phyloP scores from a whole-genome alignment of 169 alveolate species.

The Cyclospora cayetanensis region DNA sequence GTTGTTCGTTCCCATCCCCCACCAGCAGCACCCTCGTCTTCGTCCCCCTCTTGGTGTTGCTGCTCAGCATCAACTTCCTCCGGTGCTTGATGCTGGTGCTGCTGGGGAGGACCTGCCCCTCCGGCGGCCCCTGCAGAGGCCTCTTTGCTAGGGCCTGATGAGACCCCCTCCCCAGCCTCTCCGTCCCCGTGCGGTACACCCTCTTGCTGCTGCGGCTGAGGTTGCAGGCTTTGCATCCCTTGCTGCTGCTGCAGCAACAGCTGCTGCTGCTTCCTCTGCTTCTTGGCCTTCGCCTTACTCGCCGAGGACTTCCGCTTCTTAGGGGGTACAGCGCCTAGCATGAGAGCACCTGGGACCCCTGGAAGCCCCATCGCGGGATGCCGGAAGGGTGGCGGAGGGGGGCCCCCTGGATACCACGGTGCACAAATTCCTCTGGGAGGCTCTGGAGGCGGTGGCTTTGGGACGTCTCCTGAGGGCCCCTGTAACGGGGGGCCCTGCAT shows the following conservation, averaged over 20 bases:
- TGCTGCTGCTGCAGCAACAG: not conserved
- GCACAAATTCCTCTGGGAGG: conserved; percentile 4
- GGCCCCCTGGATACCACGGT: conserved; percentile 10
- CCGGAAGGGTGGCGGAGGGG: conserved; percentile 36
- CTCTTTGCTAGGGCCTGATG: too few species aligned
- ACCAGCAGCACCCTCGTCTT: not conserved
- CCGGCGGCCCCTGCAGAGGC: too few species aligned
- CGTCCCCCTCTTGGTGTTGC: not conserved
- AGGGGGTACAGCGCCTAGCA: not conserved
- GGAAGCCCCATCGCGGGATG: conserved; percentile 23
- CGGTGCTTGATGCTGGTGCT: not conserved
- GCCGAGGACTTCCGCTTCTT: conserved; percentile 15
- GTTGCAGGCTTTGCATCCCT: too few species aligned
- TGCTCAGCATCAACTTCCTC: not conserved
- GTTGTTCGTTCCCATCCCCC: conserved; percentile 53
- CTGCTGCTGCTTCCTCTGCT: conserved; percentile 45
- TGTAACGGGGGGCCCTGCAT: conserved; percentile 44
- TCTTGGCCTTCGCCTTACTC: conserved; percentile 43
- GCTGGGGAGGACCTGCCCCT: conserved; percentile 20
- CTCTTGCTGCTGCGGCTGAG: conserved; percentile 14
- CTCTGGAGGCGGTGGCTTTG: conserved; percentile 38
- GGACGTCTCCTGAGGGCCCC: conserved; percentile 38
- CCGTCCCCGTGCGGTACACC: not conserved
- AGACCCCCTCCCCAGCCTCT: too few species aligned
- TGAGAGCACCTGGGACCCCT: conserved; percentile 25